phyloP scores from a whole-genome alignment of 495 filamentous ascomycete species.

The Aspergillus wentii region DNA sequence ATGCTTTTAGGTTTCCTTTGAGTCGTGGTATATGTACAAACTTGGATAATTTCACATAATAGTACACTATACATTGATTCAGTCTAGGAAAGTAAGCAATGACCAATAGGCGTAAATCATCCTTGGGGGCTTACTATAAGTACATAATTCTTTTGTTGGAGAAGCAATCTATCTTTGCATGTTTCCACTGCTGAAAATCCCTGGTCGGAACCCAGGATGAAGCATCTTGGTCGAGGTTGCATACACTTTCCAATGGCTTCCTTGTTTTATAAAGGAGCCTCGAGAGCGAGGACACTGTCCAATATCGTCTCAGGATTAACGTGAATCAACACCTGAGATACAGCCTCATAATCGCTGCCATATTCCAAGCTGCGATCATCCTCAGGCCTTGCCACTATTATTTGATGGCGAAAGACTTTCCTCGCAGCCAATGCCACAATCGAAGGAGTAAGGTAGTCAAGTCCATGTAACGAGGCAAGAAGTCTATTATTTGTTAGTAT shows the following conservation, averaged over 20 bases:
- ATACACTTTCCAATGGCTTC: not conserved
- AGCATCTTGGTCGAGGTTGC: too few species aligned
- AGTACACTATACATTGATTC: too few species aligned
- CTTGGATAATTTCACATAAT: too few species aligned
- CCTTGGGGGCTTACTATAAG: too few species aligned
- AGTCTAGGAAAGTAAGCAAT: too few species aligned
- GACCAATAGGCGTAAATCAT: too few species aligned
- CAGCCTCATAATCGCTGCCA: slow-evolving; percentile 72
- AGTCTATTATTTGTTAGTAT: slow-evolving; percentile 16
- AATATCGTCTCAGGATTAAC: slow-evolving; percentile 73
- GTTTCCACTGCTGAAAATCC: too few species aligned
- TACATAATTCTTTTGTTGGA: too few species aligned
- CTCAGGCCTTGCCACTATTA: slow-evolving; percentile 61
- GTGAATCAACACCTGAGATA: slow-evolving; percentile 59
- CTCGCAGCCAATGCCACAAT: slow-evolving; percentile 76
- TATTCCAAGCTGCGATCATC: slow-evolving; percentile 88
- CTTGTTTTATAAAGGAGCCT: slow-evolving; percentile 58
- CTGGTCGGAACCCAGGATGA: too few species aligned
- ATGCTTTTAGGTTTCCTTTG: too few species aligned
- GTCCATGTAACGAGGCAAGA: slow-evolving; percentile 77
- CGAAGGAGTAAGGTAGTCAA: slow-evolving; percentile 78
- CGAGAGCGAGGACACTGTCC: slow-evolving; percentile 75
- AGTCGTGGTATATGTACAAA: too few species aligned
- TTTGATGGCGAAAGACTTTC: slow-evolving; percentile 84
- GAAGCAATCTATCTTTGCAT: too few species aligned